Evolutionary conservation across 2,329 filamentous ascomycete genomes (phyloP).

Genomic region (Colletotrichum tropicale): DNA sequence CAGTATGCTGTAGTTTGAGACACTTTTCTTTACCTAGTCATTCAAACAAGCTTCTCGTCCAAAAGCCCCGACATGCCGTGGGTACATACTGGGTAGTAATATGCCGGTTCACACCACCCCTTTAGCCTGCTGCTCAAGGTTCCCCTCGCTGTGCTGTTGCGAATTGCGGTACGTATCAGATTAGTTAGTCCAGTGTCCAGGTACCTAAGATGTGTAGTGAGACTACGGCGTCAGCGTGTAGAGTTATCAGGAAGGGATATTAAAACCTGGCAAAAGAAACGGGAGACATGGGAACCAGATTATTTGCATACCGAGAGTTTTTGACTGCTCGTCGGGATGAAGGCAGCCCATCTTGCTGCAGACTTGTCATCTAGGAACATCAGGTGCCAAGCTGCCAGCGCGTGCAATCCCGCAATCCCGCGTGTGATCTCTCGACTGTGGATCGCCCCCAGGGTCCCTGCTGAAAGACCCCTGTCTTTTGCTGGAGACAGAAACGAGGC

Average conservation of each 20-base stretch:
- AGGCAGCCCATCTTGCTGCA: not conserved
- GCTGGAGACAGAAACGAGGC: not conserved
- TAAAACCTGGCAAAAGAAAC: not conserved
- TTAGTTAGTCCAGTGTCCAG: not conserved
- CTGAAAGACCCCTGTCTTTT: not conserved
- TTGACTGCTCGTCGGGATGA: not conserved
- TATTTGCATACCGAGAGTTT: not conserved
- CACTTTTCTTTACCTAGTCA: not conserved
- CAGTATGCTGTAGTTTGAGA: not conserved
- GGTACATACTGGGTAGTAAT: not conserved
- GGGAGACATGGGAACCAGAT: not conserved
- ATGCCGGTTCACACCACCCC: not conserved
- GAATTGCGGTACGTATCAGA: not conserved
- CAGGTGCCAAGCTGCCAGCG: conserved; percentile 20
- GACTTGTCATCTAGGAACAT: not conserved
- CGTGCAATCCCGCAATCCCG: conserved; percentile 10
- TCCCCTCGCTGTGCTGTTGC: not conserved
- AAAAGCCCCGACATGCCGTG: not conserved
- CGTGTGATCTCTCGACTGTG: conserved; percentile 7
- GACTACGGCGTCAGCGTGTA: not conserved
- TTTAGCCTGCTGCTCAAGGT: too few species aligned
- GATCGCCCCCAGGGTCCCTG: not conserved
- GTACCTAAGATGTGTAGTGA: not conserved
- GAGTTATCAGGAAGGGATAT: not conserved
- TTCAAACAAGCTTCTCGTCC: not conserved